Conservation (phyloP, 352 stramenopile species). For the Phytophthora rubi region DNA sequence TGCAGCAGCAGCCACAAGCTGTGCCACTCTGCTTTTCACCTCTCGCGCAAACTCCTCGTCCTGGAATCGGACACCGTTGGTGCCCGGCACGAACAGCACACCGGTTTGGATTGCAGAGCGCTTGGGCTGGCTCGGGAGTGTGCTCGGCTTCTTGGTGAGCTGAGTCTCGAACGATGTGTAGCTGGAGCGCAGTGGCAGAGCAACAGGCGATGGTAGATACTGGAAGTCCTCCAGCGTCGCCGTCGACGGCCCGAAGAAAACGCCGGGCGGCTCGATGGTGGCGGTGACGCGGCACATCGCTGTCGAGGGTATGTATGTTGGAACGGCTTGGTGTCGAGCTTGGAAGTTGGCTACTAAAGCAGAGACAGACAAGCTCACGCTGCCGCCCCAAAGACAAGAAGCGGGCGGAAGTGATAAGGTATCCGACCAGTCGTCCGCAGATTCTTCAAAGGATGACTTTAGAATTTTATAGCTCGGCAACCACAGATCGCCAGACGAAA, state of each 20-base stretch:
- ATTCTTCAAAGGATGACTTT: no score
- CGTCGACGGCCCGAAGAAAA: conserved; percentile 6
- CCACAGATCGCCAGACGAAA: no score
- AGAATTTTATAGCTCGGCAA: no score
- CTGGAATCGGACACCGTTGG: conserved; percentile 6
- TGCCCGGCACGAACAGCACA: neutral
- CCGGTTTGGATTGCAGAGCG: neutral
- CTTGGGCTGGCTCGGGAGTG: neutral
- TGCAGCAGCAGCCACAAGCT: neutral
- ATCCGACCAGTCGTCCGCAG: no score
- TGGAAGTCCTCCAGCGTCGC: conserved; percentile 7
- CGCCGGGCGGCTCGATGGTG: neutral
- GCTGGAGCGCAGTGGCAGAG: neutral
- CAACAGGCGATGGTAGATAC: neutral
- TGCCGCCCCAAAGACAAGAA: neutral
- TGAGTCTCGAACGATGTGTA: neutral
- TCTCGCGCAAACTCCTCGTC: conserved; percentile 2
- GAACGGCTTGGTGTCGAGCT: neutral
- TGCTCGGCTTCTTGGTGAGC: neutral
- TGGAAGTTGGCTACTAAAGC: neutral
- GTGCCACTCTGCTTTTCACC: neutral
- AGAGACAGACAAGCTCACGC: neutral
- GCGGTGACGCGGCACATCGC: conserved; percentile 5
- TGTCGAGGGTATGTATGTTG: neutral
- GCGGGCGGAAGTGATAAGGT: neutral